Conservation (phyloP, 495 filamentous ascomycete species). For the Aspergillus egyptiacus region DNA sequence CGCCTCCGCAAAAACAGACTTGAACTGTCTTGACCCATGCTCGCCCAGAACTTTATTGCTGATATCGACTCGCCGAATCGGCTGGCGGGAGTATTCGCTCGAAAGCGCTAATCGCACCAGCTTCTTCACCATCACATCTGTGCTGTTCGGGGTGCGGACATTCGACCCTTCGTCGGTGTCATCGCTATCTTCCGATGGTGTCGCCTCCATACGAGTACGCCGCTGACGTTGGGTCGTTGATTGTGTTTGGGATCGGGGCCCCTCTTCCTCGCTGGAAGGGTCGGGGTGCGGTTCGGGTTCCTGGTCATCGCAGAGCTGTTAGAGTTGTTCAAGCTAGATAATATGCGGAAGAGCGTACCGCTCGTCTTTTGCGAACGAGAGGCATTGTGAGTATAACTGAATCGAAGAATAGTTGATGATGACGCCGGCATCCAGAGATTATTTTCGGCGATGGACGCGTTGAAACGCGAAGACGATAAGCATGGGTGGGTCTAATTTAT, state of each 20-base stretch:
- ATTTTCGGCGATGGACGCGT: slow-evolving; percentile 11
- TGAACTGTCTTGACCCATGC: slow-evolving; percentile 52
- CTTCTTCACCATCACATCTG: slow-evolving; percentile 75
- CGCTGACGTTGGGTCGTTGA: slow-evolving; percentile 9
- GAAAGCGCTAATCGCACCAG: slow-evolving; percentile 84
- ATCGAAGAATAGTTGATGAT: not conserved
- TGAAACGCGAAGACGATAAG: slow-evolving; percentile 17
- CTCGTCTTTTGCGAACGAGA: slow-evolving; percentile 32
- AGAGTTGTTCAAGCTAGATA: not conserved
- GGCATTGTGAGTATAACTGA: slow-evolving; percentile 26
- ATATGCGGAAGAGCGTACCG: slow-evolving; percentile 26
- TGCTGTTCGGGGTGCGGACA: slow-evolving; percentile 33
- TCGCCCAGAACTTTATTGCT: slow-evolving; percentile 54
- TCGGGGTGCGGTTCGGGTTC: slow-evolving; percentile 6
- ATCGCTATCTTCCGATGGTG: not conserved
- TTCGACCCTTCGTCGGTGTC: slow-evolving; percentile 27
- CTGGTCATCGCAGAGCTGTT: slow-evolving; percentile 1
- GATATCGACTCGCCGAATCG: slow-evolving; percentile 74
- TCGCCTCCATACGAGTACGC: slow-evolving; percentile 12
- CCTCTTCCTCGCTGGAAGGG: slow-evolving; percentile 3
- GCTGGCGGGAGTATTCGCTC: slow-evolving; percentile 76
- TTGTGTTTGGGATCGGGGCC: slow-evolving; percentile 1
- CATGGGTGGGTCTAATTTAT: too few relatives aligned
- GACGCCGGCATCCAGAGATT: slow-evolving; percentile 16
- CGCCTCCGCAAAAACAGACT: slow-evolving; percentile 59